A percentile compares a stretch with the other conserved stretches of the same genome.
These are phyloP conservation scores for Backusella mclennaniae DNA, from an alignment of 192 early-diverging fungal genomes.

Conservation along the genomic window DNA sequence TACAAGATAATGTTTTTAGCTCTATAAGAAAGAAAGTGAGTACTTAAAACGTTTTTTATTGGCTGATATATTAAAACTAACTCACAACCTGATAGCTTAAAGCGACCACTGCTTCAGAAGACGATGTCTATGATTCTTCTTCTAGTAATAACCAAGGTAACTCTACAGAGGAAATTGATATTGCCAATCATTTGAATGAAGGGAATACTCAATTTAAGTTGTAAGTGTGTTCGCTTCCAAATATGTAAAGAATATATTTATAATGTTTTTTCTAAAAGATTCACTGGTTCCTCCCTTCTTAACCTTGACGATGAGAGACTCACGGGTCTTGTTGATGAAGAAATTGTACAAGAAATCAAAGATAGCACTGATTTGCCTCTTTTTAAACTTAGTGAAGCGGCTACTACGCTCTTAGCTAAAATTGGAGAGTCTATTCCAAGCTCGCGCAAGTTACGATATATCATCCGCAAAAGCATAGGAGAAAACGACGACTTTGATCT, in stretches of 20 bases:
- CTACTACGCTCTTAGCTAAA: not conserved
- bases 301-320: not conserved
- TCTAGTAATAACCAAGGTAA: no score
- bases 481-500: no score
- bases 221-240: not conserved
- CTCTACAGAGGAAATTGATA: not conserved
- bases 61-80: no score
- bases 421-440: no score
- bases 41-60: no score
- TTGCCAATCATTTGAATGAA: not conserved
- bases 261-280: not conserved
- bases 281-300: not conserved
- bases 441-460: no score
- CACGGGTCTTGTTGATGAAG: not conserved
- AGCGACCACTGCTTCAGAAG: no score
- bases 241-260: not conserved
- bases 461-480: no score
- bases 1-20: no score
- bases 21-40: no score
- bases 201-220: not conserved
- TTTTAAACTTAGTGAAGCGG: not conserved
- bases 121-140: no score
- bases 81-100: no score
- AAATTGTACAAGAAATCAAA: not conserved
- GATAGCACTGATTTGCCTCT: not conserved